phyloP scores from a whole-genome alignment of 805 yeast genomes.

The Grigorovia jiainica region DNA sequence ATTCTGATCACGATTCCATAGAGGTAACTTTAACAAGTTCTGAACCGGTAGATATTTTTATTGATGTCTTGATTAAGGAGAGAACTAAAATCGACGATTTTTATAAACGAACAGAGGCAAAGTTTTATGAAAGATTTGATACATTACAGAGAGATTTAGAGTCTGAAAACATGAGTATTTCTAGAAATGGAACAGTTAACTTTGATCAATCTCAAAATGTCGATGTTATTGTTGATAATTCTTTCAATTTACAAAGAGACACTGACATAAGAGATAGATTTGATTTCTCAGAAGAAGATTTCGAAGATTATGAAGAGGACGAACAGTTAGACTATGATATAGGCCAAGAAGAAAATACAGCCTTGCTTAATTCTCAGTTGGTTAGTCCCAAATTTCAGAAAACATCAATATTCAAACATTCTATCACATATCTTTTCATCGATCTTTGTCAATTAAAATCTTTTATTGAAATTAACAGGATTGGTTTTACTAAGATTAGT shows the following conservation, averaged over 20 bases:
- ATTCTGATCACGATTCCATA: constrained; percentile 12
- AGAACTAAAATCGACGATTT: constrained; percentile 44
- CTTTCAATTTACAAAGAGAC: neutral
- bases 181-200: neutral
- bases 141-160: constrained; percentile 40
- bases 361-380: constrained; percentile 41
- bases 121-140: constrained; percentile 37
- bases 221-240: neutral
- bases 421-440: constrained; percentile 56
- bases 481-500: constrained; percentile 79
- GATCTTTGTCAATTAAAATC: constrained; percentile 74
- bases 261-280: neutral
- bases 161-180: constrained; percentile 19
- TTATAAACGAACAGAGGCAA: constrained; percentile 38
- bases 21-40: constrained; percentile 21
- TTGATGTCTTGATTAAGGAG: constrained; percentile 39
- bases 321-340: constrained; percentile 27
- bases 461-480: constrained; percentile 69
- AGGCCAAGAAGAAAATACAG: constrained; percentile 37
- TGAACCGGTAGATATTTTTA: constrained; percentile 36
- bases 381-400: constrained; percentile 41
- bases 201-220: neutral
- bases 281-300: constrained; percentile 4
- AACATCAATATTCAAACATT: constrained; percentile 57
- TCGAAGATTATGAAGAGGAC: constrained; percentile 1